Conservation (phyloP, 2,329 filamentous ascomycete genomes). For the Alternaria burnsii region DNA sequence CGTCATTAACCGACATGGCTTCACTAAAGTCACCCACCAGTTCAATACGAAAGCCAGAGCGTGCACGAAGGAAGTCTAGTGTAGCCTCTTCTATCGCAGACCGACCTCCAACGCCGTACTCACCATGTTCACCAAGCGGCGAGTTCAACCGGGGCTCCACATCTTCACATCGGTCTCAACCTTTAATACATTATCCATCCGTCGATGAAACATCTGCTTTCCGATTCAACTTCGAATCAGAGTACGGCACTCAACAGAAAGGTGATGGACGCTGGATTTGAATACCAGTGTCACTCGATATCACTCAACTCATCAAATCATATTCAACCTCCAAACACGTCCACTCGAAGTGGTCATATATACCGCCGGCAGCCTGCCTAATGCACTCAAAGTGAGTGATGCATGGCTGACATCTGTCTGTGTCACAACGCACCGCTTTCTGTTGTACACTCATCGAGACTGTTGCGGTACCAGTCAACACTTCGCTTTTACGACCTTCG, state of each 20-base stretch:
- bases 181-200: constrained; percentile 48
- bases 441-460: constrained; percentile 17
- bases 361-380: neutral
- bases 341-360: neutral
- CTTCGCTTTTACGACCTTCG: constrained; percentile 25
- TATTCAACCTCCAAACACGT: neutral
- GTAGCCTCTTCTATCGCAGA: constrained; percentile 45
- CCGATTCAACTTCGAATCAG: constrained; percentile 44
- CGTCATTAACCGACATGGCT: constrained; percentile 35
- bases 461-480: constrained; percentile 17
- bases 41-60: constrained; percentile 44
- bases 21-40: constrained; percentile 36
- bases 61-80: constrained; percentile 48
- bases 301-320: neutral
- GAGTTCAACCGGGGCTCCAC: constrained; percentile 41
- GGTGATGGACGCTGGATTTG: constrained; percentile 30
- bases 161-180: constrained; percentile 41
- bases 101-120: constrained; percentile 51
- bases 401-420: constrained; percentile 19
- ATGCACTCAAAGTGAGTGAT: constrained; percentile 9
- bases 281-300: neutral
- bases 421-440: constrained; percentile 18
- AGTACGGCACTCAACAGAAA: constrained; percentile 32
- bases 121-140: constrained; percentile 41
- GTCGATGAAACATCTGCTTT: constrained; percentile 51